These are phyloP conservation scores for Candida ipomoeae DNA, from an alignment of 805 yeast species.

Conservation along the genomic window DNA sequence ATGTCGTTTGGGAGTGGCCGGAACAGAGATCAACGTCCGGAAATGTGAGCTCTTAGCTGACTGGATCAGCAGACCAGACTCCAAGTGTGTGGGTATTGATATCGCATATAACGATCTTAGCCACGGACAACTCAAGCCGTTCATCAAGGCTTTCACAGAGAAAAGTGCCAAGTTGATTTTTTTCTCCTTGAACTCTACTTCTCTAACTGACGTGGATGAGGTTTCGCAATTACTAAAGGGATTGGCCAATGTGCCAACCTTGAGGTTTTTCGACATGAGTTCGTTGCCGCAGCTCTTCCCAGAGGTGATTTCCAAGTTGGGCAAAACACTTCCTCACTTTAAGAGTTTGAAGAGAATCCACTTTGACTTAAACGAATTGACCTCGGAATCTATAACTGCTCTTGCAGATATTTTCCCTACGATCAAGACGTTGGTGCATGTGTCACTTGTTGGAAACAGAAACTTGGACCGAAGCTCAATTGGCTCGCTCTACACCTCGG, in stretches of 20 bases:
- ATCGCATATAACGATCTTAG: conserved; percentile 52
- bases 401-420: conserved; percentile 46
- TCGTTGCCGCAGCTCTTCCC: conserved; percentile 52
- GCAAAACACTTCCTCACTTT: conserved; percentile 43
- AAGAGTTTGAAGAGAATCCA: conserved; percentile 47
- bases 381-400: conserved; percentile 44
- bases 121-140: conserved; percentile 43
- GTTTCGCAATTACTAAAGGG: conserved; percentile 33
- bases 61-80: conserved; percentile 43
- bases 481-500: conserved; percentile 47
- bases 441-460: conserved; percentile 51
- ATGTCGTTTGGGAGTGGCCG: conserved; percentile 50
- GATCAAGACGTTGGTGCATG: conserved; percentile 47
- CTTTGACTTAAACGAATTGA: conserved; percentile 50
- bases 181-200: conserved; percentile 51
- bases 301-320: conserved; percentile 41
- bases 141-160: conserved; percentile 38
- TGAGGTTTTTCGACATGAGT: conserved; percentile 51
- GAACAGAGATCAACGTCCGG: conserved; percentile 41
- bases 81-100: conserved; percentile 53
- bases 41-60: conserved; percentile 42
- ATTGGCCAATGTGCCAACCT: conserved; percentile 34
- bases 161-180: conserved; percentile 39
- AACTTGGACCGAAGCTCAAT: conserved; percentile 41
- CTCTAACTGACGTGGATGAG: conserved; percentile 40